These are phyloP conservation scores for Cyclanthera cordifolia DNA, from an alignment of 306 rosid species.

Conservation along the genomic window DNA sequence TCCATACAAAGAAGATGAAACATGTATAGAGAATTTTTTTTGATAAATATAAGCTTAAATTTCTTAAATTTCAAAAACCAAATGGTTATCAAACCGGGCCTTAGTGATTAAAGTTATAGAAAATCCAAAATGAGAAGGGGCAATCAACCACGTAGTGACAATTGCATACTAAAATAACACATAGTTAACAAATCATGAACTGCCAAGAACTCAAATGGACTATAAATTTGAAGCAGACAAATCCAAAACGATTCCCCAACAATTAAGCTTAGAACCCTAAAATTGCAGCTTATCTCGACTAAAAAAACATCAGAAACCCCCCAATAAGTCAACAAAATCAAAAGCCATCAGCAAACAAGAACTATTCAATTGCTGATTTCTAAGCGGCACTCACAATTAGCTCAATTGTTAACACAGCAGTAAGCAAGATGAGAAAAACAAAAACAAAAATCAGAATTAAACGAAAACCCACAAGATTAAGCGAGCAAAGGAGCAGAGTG, in stretches of 20 bases:
- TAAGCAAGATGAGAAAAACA: background rate
- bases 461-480: constrained; percentile 9
- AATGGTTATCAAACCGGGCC: too few species aligned
- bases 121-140: background rate
- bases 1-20: too few species aligned
- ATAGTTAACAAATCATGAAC: background rate
- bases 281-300: background rate
- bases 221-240: background rate
- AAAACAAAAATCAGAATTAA: background rate
- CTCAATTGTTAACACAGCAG: background rate
- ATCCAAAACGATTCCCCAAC: background rate
- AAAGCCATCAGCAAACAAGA: background rate
- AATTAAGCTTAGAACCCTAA: constrained; percentile 12
- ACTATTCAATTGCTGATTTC: background rate
- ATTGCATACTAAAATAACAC: constrained; percentile 1
- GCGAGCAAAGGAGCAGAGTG: background rate
- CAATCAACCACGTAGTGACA: background rate
- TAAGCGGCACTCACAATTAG: background rate
- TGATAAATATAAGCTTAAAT: too few species aligned
- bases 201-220: too few species aligned
- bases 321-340: background rate
- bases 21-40: too few species aligned
- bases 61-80: too few species aligned
- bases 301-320: constrained; percentile 9
- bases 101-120: background rate